A percentile compares a stretch with the other conserved stretches of the same genome.
Evolutionary conservation across 208 protist species (phyloP).

Genomic region (Endotrypanum monterogeii): DNA sequence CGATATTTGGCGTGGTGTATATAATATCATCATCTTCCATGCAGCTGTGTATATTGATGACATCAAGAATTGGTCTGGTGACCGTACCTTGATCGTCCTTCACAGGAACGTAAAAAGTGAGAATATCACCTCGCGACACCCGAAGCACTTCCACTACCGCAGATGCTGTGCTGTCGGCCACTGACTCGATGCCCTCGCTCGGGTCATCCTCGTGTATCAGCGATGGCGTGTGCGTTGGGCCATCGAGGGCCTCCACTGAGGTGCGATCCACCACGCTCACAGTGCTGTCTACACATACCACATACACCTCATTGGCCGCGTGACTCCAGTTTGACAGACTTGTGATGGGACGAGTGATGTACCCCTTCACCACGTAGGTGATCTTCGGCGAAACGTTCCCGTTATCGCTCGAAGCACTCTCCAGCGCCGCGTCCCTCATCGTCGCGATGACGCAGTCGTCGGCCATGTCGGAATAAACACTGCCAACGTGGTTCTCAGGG

Average conservation of each 20-base stretch:
- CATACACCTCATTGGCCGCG: constrained; percentile 52
- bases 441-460: neutral
- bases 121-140: constrained; percentile 49
- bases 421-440: neutral
- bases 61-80: neutral
- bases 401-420: neutral
- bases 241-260: constrained; percentile 15
- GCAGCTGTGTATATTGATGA: neutral
- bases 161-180: neutral
- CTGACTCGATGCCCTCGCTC: neutral
- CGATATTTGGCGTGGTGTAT: neutral
- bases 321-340: constrained; percentile 29
- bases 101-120: constrained; percentile 33
- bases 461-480: neutral
- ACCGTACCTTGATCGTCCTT: neutral
- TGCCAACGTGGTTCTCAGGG: neutral
- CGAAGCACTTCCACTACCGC: constrained; percentile 17
- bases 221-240: constrained; percentile 13
- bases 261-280: constrained; percentile 42
- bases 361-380: constrained; percentile 55
- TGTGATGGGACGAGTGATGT: constrained; percentile 28
- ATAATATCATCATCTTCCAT: neutral
- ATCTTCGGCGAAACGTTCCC: constrained; percentile 23
- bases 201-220: constrained; percentile 2
- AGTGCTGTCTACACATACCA: constrained; percentile 46